Percentiles rank a stretch among this genome's conserved stretches.
These are phyloP conservation scores for Gyromitra esculenta DNA, from an alignment of 2,329 filamentous ascomycete species.

Conservation along the genomic window DNA sequence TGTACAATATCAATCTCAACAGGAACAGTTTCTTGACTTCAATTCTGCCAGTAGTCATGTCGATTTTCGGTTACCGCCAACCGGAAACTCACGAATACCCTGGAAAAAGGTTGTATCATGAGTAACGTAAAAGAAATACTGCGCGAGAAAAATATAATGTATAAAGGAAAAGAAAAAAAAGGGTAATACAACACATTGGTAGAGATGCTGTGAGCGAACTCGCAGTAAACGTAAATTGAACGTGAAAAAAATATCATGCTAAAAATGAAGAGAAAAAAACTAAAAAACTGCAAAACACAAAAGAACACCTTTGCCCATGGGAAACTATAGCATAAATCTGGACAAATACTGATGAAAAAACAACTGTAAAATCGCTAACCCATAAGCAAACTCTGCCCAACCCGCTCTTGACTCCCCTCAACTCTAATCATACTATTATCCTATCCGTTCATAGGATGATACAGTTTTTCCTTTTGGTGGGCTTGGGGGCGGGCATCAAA, in stretches of 20 bases:
- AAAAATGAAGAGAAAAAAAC: conserved; percentile 36
- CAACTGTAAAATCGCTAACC: conserved; percentile 52
- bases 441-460: conserved; percentile 68
- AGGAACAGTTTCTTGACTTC: conserved; percentile 10
- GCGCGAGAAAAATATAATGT: conserved; percentile 45
- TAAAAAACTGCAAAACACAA: conserved; percentile 39
- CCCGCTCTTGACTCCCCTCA: conserved; percentile 26
- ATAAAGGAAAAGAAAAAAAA: conserved; percentile 54
- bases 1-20: conserved; percentile 35
- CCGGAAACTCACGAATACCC: conserved; percentile 11
- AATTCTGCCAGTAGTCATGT: conserved; percentile 24
- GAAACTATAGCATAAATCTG: conserved; percentile 51
- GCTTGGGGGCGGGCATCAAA: conserved; percentile 72
- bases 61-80: conserved; percentile 12
- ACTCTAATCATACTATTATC: conserved; percentile 24
- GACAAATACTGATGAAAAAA: conserved; percentile 49
- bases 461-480: conserved; percentile 71
- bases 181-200: conserved; percentile 55
- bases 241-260: conserved; percentile 32
- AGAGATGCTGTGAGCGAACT: conserved; percentile 45
- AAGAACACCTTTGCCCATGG: conserved; percentile 52
- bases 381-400: conserved; percentile 50
- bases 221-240: conserved; percentile 46
- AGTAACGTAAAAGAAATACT: conserved; percentile 43
- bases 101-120: conserved; percentile 22